These are phyloP conservation scores for Globisporangium spiculum DNA, from an alignment of 352 stramenopile species.

Conservation along the genomic window DNA sequence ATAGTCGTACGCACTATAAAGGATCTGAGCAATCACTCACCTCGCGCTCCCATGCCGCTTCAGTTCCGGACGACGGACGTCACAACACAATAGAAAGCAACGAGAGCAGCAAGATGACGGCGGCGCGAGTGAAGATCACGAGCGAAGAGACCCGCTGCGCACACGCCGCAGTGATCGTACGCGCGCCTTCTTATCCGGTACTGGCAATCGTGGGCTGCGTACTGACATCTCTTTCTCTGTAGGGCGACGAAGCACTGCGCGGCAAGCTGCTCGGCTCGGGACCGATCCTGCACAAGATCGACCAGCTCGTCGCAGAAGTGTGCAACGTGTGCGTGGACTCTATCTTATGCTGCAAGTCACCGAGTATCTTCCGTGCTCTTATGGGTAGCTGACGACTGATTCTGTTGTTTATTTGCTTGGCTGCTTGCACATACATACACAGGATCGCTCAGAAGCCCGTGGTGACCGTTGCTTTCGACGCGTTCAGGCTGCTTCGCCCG, in stretches of 20 bases:
- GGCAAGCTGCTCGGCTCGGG: constrained; percentile 48
- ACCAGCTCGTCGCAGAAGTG: constrained; percentile 38
- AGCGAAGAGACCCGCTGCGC: constrained; percentile 28
- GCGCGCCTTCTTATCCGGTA: background rate
- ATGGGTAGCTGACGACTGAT: background rate
- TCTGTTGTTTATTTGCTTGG: background rate
- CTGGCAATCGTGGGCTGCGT: background rate
- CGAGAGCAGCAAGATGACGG: background rate
- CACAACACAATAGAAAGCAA: background rate
- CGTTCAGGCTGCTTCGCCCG: constrained; percentile 33
- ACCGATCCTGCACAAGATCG: constrained; percentile 48
- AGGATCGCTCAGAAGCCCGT: constrained; percentile 30
- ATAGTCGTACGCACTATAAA: background rate
- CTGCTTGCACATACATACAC: background rate
- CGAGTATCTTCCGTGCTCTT: too few relatives aligned
- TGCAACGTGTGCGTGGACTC: constrained; percentile 15
- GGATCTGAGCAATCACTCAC: background rate
- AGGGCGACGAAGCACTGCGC: constrained; percentile 48
- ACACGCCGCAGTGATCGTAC: constrained; percentile 26
- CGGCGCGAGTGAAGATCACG: constrained; percentile 18
- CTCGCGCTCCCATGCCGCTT: background rate
- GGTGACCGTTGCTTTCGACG: constrained; percentile 47
- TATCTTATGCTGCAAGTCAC: too few relatives aligned
- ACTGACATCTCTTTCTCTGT: background rate
- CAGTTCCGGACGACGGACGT: background rate